phyloP scores from a whole-genome alignment of 2,329 filamentous ascomycete genomes.

The Xylaria sp. region DNA sequence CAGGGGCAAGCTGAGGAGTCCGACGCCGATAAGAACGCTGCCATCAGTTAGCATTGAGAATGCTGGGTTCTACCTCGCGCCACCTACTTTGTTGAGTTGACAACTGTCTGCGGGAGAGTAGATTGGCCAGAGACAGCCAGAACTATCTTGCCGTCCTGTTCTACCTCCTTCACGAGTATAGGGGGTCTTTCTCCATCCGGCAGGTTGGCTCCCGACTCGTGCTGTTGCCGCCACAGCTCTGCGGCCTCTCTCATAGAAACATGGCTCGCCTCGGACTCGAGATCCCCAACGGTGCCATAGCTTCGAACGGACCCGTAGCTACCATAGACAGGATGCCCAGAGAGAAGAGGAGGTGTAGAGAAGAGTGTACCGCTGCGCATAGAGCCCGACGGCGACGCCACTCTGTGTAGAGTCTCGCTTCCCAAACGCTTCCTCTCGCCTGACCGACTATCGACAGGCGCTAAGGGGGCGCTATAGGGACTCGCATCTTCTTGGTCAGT shows the following conservation, averaged over 20 bases:
- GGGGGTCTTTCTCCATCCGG: constrained; percentile 73
- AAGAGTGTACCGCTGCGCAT: constrained; percentile 63
- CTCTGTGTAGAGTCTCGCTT: constrained; percentile 52
- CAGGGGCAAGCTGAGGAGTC: constrained; percentile 87
- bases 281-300: constrained; percentile 67
- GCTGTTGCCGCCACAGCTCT: constrained; percentile 64
- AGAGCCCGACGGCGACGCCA: constrained; percentile 47
- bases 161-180: constrained; percentile 87
- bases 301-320: constrained; percentile 71
- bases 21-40: constrained; percentile 86
- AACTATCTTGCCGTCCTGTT: constrained; percentile 87
- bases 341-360: constrained; percentile 68
- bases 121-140: constrained; percentile 90
- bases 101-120: constrained; percentile 94
- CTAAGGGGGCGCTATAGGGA: constrained; percentile 33
- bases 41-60: constrained; percentile 26
- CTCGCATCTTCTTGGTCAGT: constrained; percentile 46
- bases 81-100: constrained; percentile 86
- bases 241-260: constrained; percentile 64
- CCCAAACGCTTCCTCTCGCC: constrained; percentile 61
- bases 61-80: neutral
- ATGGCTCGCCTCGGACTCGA: constrained; percentile 56
- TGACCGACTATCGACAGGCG: constrained; percentile 36
- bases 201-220: constrained; percentile 59
- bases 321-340: constrained; percentile 75